Conservation (phyloP, 2,329 filamentous ascomycete species). For the Talaromyces piceae region DNA sequence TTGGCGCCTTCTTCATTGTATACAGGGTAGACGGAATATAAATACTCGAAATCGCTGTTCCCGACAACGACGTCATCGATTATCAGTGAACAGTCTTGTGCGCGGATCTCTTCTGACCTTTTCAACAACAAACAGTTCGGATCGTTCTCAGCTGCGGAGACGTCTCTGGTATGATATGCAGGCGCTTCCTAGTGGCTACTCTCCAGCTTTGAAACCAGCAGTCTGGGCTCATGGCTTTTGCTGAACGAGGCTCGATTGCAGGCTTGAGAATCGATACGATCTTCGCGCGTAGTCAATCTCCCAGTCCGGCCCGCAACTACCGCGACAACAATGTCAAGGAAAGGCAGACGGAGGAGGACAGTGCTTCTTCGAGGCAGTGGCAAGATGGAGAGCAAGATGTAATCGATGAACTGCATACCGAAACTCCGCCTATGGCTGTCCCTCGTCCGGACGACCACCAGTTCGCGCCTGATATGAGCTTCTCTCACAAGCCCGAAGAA, state of each 20-base stretch:
- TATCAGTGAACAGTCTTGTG: too few species aligned
- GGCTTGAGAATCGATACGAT: constrained; percentile 34
- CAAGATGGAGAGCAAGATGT: constrained; percentile 34
- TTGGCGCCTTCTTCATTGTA: too few species aligned
- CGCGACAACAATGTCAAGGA: constrained; percentile 10
- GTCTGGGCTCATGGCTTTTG: constrained; percentile 31
- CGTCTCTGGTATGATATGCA: background rate
- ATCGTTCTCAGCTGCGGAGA: background rate
- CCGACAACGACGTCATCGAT: background rate
- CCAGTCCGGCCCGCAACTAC: constrained; percentile 20
- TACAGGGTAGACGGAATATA: background rate
- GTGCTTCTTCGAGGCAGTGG: constrained; percentile 24
- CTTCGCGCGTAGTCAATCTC: constrained; percentile 22
- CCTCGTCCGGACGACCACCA: constrained; percentile 32
- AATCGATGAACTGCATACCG: constrained; percentile 33
- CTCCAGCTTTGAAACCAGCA: constrained; percentile 10
- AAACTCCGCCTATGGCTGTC: constrained; percentile 40
- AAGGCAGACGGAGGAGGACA: background rate
- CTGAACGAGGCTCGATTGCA: constrained; percentile 26
- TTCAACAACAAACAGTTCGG: background rate
- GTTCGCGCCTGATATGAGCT: constrained; percentile 23
- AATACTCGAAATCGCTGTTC: background rate
- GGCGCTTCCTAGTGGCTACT: background rate
- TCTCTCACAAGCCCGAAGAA: constrained; percentile 31
- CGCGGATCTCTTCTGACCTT: too few species aligned